Conservation (phyloP, 108 stramenopile species). For the Cyclotella atomus region DNA sequence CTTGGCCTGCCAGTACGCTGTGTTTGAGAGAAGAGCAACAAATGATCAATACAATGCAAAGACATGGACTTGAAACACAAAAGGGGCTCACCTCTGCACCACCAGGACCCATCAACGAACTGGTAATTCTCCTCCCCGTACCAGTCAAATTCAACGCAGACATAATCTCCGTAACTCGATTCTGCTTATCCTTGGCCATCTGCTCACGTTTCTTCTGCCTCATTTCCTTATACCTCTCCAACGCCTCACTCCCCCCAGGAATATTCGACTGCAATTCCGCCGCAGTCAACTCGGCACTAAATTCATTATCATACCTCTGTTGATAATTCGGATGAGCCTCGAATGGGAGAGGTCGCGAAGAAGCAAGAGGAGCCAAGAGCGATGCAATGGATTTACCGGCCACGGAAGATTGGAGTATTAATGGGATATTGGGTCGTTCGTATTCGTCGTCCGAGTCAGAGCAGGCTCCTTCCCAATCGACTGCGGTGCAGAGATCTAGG, state of each 20-base stretch:
- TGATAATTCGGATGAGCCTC: slow-evolving; percentile 67
- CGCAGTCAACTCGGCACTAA: slow-evolving; percentile 46
- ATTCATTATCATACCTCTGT: slow-evolving; percentile 63
- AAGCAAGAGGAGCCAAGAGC: slow-evolving; percentile 59
- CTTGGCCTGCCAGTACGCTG: slow-evolving; percentile 77
- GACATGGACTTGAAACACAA: neutral
- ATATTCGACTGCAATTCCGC: slow-evolving; percentile 61
- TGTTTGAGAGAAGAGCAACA: neutral
- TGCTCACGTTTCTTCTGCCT: slow-evolving; percentile 77
- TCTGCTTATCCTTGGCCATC: slow-evolving; percentile 89
- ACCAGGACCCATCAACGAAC: slow-evolving; percentile 88
- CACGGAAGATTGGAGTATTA: slow-evolving; percentile 78
- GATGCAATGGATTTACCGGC: slow-evolving; percentile 81
- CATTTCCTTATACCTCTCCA: slow-evolving; percentile 70
- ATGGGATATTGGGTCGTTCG: slow-evolving; percentile 54
- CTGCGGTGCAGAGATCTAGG: slow-evolving; percentile 57
- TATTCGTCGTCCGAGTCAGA: slow-evolving; percentile 54
- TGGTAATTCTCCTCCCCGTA: slow-evolving; percentile 84
- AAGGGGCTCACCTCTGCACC: slow-evolving; percentile 75
- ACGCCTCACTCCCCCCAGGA: slow-evolving; percentile 62
- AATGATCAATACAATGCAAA: neutral
- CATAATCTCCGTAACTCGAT: slow-evolving; percentile 85
- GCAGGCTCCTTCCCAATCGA: slow-evolving; percentile 69
- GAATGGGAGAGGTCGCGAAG: slow-evolving; percentile 71
- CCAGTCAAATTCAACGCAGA: slow-evolving; percentile 65